phyloP scores from a whole-genome alignment of 768 basidiomycete genomes.

The Lactarius indigo region DNA sequence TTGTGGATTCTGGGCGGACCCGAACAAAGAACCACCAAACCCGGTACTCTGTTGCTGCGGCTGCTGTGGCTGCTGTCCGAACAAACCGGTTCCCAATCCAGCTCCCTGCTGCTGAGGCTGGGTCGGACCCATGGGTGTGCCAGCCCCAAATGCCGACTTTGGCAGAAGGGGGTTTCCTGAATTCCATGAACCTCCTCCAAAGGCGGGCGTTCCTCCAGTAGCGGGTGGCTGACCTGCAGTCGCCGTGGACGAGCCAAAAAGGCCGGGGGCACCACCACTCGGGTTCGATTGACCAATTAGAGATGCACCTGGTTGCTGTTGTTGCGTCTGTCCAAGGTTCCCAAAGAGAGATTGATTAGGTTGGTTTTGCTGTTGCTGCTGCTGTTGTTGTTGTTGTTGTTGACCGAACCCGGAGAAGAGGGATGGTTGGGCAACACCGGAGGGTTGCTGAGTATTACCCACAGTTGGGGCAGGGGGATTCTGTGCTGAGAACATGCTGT shows the following conservation, averaged over 20 bases:
- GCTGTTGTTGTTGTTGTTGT: conserved; percentile 33
- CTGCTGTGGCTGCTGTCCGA: conserved; percentile 23
- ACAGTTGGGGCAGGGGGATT: neutral
- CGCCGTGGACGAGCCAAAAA: conserved; percentile 10
- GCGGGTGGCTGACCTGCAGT: neutral
- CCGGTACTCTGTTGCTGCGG: conserved; percentile 22
- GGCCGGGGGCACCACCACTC: neutral
- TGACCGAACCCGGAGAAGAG: conserved; percentile 20
- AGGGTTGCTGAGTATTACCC: neutral
- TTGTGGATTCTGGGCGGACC: conserved; percentile 29
- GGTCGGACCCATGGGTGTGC: neutral
- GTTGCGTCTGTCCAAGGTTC: conserved; percentile 22
- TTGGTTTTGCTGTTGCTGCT: conserved; percentile 33
- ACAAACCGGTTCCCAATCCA: conserved; percentile 11
- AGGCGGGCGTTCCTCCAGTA: conserved; percentile 1
- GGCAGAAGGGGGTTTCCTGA: conserved; percentile 21
- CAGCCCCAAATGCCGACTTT: conserved; percentile 19
- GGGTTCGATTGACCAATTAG: neutral
- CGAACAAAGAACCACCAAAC: conserved; percentile 23
- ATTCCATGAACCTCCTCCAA: conserved; percentile 16
- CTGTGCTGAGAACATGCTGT: conserved; percentile 7
- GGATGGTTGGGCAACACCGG: conserved; percentile 16
- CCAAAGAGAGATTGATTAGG: conserved; percentile 31
- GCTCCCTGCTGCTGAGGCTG: conserved; percentile 1
- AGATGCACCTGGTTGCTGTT: conserved; percentile 14